Conservation (phyloP, 257 asterid species). For the Solanum sejunctum region DNA sequence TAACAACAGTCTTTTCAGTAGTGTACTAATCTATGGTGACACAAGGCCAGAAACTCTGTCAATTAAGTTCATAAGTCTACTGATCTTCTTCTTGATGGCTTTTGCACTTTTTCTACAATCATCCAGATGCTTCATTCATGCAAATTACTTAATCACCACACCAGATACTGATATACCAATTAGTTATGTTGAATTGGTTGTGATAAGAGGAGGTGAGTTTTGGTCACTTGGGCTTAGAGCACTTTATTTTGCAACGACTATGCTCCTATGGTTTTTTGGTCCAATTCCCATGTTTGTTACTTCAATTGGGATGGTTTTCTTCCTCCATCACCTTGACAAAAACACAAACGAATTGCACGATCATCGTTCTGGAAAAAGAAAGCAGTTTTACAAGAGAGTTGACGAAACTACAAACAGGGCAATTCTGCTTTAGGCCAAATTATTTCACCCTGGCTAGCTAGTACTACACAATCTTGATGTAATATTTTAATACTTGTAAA, state of each 20-base stretch:
- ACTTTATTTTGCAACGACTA: constrained; percentile 36
- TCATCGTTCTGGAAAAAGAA: background rate
- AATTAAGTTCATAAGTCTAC: constrained; percentile 21
- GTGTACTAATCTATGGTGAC: constrained; percentile 27
- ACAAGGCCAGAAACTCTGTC: constrained; percentile 13
- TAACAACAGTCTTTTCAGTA: constrained; percentile 9
- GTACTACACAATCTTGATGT: background rate
- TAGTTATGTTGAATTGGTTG: constrained; percentile 18
- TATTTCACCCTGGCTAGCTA: background rate
- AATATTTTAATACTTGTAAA: background rate
- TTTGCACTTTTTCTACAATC: constrained; percentile 34
- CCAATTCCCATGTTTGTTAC: constrained; percentile 24
- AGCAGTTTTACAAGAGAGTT: background rate
- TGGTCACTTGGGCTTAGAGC: constrained; percentile 43
- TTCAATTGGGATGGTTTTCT: background rate
- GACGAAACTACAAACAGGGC: background rate
- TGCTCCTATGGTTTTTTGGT: constrained; percentile 46
- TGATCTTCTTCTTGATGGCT: constrained; percentile 27
- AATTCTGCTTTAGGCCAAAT: background rate
- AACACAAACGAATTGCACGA: background rate
- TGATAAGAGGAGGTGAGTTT: constrained; percentile 33
- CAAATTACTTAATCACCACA: constrained; percentile 35
- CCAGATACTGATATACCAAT: constrained; percentile 37
- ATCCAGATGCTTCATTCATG: constrained; percentile 26
- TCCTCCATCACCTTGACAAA: background rate